A percentile compares a stretch with the other conserved stretches of the same genome.
Evolutionary conservation across 345 rosid genomes (phyloP).

Genomic region (Laguncularia racemosa): DNA sequence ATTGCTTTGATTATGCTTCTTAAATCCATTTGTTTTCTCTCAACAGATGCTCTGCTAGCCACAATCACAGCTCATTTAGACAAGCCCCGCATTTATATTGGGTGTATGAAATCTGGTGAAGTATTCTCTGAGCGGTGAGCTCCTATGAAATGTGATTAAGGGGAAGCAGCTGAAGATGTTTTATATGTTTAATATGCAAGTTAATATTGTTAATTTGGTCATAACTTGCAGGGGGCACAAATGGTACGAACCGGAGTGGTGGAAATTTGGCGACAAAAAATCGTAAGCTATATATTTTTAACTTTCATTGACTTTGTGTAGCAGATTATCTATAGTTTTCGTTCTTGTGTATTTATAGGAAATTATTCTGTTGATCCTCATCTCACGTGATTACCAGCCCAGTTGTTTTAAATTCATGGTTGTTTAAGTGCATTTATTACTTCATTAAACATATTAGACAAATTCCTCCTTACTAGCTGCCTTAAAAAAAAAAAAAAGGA

Average conservation of each 20-base stretch:
- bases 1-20: not conserved
- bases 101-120: conserved; percentile 65
- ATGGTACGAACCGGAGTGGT: conserved; percentile 65
- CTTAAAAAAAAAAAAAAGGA: no score
- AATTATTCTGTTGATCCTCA: no score
- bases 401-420: no score
- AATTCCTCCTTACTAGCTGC: no score
- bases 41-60: conserved; percentile 23
- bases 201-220: conserved; percentile 1
- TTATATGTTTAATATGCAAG: conserved; percentile 7
- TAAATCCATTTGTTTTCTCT: not conserved
- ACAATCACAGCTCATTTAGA: conserved; percentile 29
- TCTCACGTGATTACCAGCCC: no score
- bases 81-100: conserved; percentile 61
- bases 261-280: conserved; percentile 70
- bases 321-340: no score
- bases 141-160: not conserved
- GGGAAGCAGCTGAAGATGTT: not conserved
- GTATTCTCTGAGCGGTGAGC: conserved; percentile 38
- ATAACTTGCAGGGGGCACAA: conserved; percentile 16
- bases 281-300: conserved; percentile 20
- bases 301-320: not conserved
- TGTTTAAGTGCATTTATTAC: no score
- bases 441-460: no score
- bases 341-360: no score